A percentile compares a stretch with the other conserved stretches of the same genome.
Conservation (phyloP, 2,329 filamentous ascomycete genomes). For the Trichoderma sp. region DNA sequence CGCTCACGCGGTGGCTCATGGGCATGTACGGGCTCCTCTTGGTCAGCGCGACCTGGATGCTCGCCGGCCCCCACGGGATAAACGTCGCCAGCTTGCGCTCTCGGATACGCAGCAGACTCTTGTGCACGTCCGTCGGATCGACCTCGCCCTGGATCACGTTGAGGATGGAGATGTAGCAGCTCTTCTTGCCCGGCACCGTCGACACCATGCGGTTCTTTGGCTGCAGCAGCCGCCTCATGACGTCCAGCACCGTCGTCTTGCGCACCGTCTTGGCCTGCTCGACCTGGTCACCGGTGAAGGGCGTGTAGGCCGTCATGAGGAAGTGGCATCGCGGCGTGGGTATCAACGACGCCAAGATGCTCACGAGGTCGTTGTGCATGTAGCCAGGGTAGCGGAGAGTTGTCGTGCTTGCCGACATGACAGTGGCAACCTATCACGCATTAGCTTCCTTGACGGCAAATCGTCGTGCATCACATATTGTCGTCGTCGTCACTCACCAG, state of each 20-base stretch:
- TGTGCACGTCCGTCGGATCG: conserved; percentile 97
- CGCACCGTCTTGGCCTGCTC: conserved; percentile 97
- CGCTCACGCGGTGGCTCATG: conserved; percentile 91
- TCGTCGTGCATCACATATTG: background rate
- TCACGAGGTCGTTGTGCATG: conserved; percentile 99
- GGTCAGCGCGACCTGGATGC: conserved; percentile 94
- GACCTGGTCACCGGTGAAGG: conserved; percentile 93
- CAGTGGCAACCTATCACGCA: conserved; percentile 72
- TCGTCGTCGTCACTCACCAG: conserved; percentile 56
- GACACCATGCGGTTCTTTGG: conserved; percentile 99
- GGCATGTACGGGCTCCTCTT: conserved; percentile 96
- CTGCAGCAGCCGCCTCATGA: conserved; percentile 93
- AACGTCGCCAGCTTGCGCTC: conserved; percentile 93
- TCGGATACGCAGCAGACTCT: conserved; percentile 92
- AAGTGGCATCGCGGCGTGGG: conserved; percentile 97
- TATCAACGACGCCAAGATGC: conserved; percentile 93
- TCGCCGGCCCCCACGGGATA: conserved; percentile 97
- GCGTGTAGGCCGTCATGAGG: conserved; percentile 97
- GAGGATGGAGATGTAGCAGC: conserved; percentile 97
- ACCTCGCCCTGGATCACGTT: conserved; percentile 99
- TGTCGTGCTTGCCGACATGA: conserved; percentile 98
- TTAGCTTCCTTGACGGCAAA: background rate
- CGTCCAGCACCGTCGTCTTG: conserved; percentile 96
- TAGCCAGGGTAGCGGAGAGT: conserved; percentile 96
- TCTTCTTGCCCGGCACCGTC: conserved; percentile 91